A percentile compares a stretch with the other conserved stretches of the same genome.
Conservation (phyloP, 2,329 filamentous ascomycete genomes). For the Diaporthe humulicola region DNA sequence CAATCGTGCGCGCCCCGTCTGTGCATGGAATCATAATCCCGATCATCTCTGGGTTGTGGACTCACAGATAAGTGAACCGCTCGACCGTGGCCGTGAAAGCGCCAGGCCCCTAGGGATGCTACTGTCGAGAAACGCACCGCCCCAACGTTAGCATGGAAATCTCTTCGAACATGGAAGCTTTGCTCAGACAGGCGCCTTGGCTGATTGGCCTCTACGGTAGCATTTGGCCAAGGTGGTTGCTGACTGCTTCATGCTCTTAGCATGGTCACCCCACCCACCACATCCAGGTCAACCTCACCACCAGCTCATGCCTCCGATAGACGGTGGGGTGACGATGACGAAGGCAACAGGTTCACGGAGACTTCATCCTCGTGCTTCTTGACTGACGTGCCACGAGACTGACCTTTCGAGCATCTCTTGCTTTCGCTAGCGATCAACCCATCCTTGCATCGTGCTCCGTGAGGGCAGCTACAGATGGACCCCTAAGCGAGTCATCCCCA, state of each 20-base stretch:
- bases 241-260: slow-evolving; percentile 19
- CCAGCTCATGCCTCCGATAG: neutral
- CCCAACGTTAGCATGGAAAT: slow-evolving; percentile 25
- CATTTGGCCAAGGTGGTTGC: slow-evolving; percentile 10
- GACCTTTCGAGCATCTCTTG: slow-evolving; percentile 1
- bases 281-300: slow-evolving; percentile 23
- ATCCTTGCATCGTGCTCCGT: neutral
- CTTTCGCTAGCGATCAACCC: neutral
- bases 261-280: slow-evolving; percentile 12
- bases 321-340: slow-evolving; percentile 27
- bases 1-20: slow-evolving; percentile 30
- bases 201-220: slow-evolving; percentile 13
- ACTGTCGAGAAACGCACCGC: neutral
- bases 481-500: slow-evolving; percentile 15
- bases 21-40: slow-evolving; percentile 30
- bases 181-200: slow-evolving; percentile 23
- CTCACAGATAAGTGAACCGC: neutral
- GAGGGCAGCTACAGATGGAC: neutral
- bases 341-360: slow-evolving; percentile 8
- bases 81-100: slow-evolving; percentile 8
- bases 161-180: slow-evolving; percentile 32
- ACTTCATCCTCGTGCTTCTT: slow-evolving; percentile 2
- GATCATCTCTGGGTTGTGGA: slow-evolving; percentile 7
- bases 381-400: slow-evolving; percentile 2
- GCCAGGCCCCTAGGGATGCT: slow-evolving; percentile 5